A percentile compares a stretch with the other conserved stretches of the same genome.
Evolutionary conservation across 352 stramenopile species (phyloP).

Genomic region (Phytophthora hybrid): DNA sequence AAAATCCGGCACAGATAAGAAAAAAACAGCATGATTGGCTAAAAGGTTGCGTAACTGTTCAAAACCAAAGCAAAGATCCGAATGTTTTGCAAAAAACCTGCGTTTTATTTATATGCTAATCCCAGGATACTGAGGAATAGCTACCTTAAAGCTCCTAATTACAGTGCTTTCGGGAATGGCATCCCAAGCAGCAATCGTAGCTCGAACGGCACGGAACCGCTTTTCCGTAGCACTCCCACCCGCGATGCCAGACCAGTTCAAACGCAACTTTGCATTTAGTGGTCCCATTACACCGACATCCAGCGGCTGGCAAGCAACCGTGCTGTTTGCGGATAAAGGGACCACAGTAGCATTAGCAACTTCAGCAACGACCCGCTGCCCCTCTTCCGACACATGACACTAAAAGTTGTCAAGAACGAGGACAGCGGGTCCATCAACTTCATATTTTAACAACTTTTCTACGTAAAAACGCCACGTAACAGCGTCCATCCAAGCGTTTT

Average conservation of each 20-base stretch:
- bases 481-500: constrained; percentile 16
- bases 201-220: too few relatives aligned
- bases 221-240: too few relatives aligned
- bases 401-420: constrained; percentile 3
- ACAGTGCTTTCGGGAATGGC: not conserved
- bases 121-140: constrained; percentile 9
- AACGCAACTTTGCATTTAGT: constrained; percentile 3
- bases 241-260: too few relatives aligned
- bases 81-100: too few relatives aligned
- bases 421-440: constrained; percentile 15
- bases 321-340: constrained; percentile 19
- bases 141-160: constrained; percentile 19
- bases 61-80: too few relatives aligned
- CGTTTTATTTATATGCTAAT: too few relatives aligned
- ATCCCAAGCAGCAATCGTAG: constrained; percentile 2
- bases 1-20: too few relatives aligned
- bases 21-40: too few relatives aligned
- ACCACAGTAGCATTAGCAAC: not conserved
- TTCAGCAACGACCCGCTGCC: constrained; percentile 1
- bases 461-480: constrained; percentile 5
- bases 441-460: constrained; percentile 2
- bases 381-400: constrained; percentile 2
- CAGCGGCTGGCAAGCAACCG: constrained; percentile 21
- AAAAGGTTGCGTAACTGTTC: too few relatives aligned
- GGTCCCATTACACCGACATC: constrained; percentile 30